Conservation (phyloP, 2,329 filamentous ascomycete species). For the Penicillium janthinellum region DNA sequence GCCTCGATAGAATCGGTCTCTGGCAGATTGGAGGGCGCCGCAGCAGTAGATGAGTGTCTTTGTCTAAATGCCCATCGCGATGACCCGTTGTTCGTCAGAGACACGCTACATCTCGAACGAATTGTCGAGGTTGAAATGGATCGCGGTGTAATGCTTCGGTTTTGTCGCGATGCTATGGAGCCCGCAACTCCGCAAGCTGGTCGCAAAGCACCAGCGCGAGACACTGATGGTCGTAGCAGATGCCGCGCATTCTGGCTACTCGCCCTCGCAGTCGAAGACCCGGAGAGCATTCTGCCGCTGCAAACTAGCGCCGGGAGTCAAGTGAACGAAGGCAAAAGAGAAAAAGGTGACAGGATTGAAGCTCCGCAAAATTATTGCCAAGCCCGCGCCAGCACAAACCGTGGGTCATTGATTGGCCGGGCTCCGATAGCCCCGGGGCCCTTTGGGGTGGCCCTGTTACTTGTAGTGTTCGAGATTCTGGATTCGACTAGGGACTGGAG, state of each 20-base stretch:
- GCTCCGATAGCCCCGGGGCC: not conserved
- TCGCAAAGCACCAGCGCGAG: conserved; percentile 25
- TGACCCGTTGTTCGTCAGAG: not conserved
- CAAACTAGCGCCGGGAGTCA: conserved; percentile 13
- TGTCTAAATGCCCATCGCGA: conserved; percentile 17
- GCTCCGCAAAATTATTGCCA: conserved; percentile 34
- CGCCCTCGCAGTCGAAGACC: conserved; percentile 33
- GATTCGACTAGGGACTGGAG: not conserved
- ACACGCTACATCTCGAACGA: not conserved
- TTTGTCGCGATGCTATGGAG: conserved; percentile 21
- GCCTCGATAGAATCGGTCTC: conserved; percentile 29
- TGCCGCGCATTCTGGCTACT: conserved; percentile 32
- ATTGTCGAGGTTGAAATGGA: conserved; percentile 4
- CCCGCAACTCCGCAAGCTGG: conserved; percentile 30
- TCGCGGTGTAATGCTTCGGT: conserved; percentile 15
- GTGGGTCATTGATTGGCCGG: conserved; percentile 31
- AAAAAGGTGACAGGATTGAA: conserved; percentile 19
- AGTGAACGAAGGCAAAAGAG: conserved; percentile 14
- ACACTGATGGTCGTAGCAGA: conserved; percentile 26
- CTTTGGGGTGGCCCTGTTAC: too few relatives aligned
- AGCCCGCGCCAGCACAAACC: conserved; percentile 30
- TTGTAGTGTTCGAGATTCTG: not conserved
- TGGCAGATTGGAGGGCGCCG: conserved; percentile 16
- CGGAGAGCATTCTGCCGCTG: conserved; percentile 38
- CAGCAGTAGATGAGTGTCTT: conserved; percentile 29